These are phyloP conservation scores for Aspergillus sp. DNA, from an alignment of 2,329 filamentous ascomycete genomes.

Conservation along the genomic window DNA sequence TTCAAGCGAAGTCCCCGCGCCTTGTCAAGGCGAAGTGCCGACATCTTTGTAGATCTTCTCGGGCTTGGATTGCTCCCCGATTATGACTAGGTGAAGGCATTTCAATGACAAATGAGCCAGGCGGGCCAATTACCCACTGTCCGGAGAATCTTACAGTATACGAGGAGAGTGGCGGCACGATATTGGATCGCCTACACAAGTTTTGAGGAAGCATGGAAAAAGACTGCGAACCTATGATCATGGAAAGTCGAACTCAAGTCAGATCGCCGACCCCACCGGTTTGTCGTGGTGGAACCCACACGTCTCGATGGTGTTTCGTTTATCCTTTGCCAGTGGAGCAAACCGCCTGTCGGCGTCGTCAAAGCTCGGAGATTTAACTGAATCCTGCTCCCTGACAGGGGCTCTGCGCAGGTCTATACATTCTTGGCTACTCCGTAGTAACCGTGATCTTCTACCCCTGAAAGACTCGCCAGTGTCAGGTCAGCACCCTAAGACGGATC, in stretches of 20 bases:
- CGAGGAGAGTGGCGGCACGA: background rate
- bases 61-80: background rate
- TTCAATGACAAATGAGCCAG: background rate
- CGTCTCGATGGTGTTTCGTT: background rate
- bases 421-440: background rate
- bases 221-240: background rate
- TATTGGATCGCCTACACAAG: background rate
- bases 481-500: slow-evolving; percentile 6
- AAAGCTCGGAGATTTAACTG: slow-evolving; percentile 8
- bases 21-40: background rate
- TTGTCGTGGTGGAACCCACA: slow-evolving; percentile 2
- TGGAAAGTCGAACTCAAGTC: background rate
- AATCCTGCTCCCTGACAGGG: slow-evolving; percentile 1
- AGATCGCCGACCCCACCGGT: slow-evolving; percentile 12
- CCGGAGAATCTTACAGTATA: background rate
- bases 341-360: slow-evolving; percentile 2
- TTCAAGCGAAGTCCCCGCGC: background rate
- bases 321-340: slow-evolving; percentile 3
- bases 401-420: background rate
- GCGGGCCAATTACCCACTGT: background rate
- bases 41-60: background rate
- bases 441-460: background rate
- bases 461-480: slow-evolving; percentile 10
- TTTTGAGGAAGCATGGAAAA: background rate
- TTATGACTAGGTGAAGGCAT: background rate